Evolutionary conservation across 2,329 filamentous ascomycete species (phyloP).

Genomic region (Xylariaceae sp.): DNA sequence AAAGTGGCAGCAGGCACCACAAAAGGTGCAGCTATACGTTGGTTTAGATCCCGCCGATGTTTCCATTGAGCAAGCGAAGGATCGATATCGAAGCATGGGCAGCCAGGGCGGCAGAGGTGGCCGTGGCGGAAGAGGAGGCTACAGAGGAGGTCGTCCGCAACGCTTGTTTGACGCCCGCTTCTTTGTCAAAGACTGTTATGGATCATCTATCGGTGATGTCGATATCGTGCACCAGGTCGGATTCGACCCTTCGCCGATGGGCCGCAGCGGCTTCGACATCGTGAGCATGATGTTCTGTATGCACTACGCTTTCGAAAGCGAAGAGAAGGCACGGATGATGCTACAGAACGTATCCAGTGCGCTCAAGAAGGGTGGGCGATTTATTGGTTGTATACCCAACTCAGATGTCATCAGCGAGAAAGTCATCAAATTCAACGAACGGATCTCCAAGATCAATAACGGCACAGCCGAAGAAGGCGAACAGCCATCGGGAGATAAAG

Average conservation of each 20-base stretch:
- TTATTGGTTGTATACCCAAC: constrained; percentile 95
- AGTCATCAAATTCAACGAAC: constrained; percentile 71
- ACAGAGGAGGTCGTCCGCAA: constrained; percentile 43
- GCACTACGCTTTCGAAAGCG: constrained; percentile 95
- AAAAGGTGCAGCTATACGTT: constrained; percentile 86
- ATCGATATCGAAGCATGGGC: constrained; percentile 72
- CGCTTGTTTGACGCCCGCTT: constrained; percentile 81
- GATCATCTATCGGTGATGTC: constrained; percentile 74
- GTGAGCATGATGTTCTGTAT: constrained; percentile 99
- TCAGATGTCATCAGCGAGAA: constrained; percentile 80
- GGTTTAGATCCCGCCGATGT: constrained; percentile 90
- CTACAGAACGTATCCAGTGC: constrained; percentile 84
- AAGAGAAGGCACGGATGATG: constrained; percentile 87
- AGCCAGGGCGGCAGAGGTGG: constrained; percentile 50
- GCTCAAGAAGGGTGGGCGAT: constrained; percentile 87
- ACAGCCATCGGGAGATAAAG: constrained; percentile 32
- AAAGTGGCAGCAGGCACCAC: constrained; percentile 95
- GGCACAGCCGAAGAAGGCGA: constrained; percentile 22
- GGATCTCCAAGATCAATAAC: constrained; percentile 39
- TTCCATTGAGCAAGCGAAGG: constrained; percentile 83
- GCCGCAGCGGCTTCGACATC: constrained; percentile 82
- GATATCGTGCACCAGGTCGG: constrained; percentile 80
- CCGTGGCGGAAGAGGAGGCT: constrained; percentile 43
- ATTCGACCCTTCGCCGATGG: constrained; percentile 71
- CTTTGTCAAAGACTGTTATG: constrained; percentile 87